Conservation (phyloP, 257 asterid species). For the Datura wrightii region DNA sequence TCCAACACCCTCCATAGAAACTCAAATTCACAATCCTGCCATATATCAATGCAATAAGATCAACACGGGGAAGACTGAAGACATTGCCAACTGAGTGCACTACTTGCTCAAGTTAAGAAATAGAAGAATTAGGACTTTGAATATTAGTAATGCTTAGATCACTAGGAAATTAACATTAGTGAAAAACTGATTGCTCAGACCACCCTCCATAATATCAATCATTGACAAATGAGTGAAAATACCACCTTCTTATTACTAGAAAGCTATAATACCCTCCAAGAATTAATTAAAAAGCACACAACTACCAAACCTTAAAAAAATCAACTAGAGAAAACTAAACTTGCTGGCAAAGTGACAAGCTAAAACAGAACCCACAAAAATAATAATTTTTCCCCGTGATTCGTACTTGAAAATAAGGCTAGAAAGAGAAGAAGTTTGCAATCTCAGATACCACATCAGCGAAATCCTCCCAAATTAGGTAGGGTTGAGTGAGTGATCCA, state of each 20-base stretch:
- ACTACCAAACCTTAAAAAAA: background rate
- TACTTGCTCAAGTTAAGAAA: slow-evolving; percentile 20
- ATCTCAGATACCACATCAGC: background rate
- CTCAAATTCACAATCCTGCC: slow-evolving; percentile 38
- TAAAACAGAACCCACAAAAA: background rate
- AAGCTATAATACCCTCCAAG: background rate
- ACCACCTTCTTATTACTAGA: background rate
- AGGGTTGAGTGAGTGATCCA: background rate
- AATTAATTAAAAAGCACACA: slow-evolving; percentile 16
- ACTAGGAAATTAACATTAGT: background rate
- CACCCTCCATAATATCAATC: background rate
- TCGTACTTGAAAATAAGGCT: background rate
- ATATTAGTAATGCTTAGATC: background rate
- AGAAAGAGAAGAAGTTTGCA: background rate
- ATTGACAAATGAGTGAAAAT: background rate
- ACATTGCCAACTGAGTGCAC: background rate
- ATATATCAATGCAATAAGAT: background rate
- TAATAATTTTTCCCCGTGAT: background rate
- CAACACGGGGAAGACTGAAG: slow-evolving; percentile 21
- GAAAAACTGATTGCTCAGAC: background rate
- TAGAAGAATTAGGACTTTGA: background rate
- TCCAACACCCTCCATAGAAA: slow-evolving; percentile 57
- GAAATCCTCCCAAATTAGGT: background rate
- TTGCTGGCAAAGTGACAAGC: background rate
- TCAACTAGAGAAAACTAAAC: background rate